Base-by-base conservation (phyloP, 345 rosid species). In the Acer yangbiense region DNA sequence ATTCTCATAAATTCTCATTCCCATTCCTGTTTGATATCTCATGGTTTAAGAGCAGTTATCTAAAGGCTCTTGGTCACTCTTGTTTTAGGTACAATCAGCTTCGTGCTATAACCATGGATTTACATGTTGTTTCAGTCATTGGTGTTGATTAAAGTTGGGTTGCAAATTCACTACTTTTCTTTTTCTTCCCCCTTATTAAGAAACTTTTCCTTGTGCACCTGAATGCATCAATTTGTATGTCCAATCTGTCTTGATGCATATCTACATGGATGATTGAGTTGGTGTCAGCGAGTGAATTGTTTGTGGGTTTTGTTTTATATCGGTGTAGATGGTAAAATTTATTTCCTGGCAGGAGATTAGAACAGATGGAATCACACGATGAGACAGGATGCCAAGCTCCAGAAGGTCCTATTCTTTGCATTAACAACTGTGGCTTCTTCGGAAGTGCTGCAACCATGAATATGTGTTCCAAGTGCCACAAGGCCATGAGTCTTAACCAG, bases 391-490 rank as follows among this genome's bases (percentile, higher is more conserved):
- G 87, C 78, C 87, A 84, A 73, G 89, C 89, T 50, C 86, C 84
- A 14, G 88, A 88, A 44, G 81, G 86, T 54, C 87, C 90, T 21
- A 88, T 84, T 74, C 80, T 86, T 23, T 88, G 90, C 74, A 32
- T 84, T 7, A 88, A 88, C 81, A 85, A 86, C 65, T 88, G 90
- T 79, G 90, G 90, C 80, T 88, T 88, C 87, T 88, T 88, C 23
- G 90, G 90, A 76, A 86, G 90, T 55, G 87, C 89, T 2, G 89
- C 90, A 27, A 88, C 90, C 16, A 83, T 84, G 82, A 88, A 88
- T 75, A 85, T 88, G 90, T 88, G 90, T 74, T 88, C 90, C 65
- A 88, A 88, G 80, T 88, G 90, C 76, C 89, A 88, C 82, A 86
- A 88, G 77, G 87, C 76, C 75, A 75, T 88, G 83, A 75, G 84